A percentile compares a stretch with the other conserved stretches of the same genome.
Conservation (phyloP, 2,329 filamentous ascomycete genomes). For the Penicillium sp. region DNA sequence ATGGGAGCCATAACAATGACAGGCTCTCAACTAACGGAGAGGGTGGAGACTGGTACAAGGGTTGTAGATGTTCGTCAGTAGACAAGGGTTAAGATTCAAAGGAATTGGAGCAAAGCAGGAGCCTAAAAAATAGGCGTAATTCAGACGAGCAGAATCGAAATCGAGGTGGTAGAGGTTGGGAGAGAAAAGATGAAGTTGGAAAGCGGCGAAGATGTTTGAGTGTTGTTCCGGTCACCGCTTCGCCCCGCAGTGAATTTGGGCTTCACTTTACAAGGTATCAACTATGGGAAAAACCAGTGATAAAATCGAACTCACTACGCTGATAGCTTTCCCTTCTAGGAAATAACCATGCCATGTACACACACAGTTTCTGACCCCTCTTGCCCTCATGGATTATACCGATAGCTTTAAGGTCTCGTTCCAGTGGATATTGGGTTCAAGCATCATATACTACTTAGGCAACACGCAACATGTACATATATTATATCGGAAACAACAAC, state of each 20-base stretch:
- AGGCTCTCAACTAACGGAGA: conserved; percentile 1
- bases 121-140: not conserved
- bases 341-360: too few species aligned
- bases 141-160: conserved; percentile 10
- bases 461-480: too few species aligned
- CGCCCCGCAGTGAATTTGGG: conserved; percentile 16
- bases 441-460: too few species aligned
- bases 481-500: too few species aligned
- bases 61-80: conserved; percentile 4
- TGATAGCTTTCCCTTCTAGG: too few species aligned
- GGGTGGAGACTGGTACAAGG: not conserved
- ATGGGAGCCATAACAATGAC: conserved; percentile 14
- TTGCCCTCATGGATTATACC: too few species aligned
- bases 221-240: conserved; percentile 21
- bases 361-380: too few species aligned
- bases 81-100: not conserved
- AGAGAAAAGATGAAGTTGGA: conserved; percentile 1
- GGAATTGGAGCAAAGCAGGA: not conserved
- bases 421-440: too few species aligned
- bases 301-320: too few species aligned
- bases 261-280: not conserved
- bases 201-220: conserved; percentile 8
- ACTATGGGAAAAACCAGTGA: too few species aligned
- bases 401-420: too few species aligned
- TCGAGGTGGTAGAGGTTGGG: not conserved